phyloP scores from a whole-genome alignment of 306 rosid genomes.

The Vigna nakashimae region DNA sequence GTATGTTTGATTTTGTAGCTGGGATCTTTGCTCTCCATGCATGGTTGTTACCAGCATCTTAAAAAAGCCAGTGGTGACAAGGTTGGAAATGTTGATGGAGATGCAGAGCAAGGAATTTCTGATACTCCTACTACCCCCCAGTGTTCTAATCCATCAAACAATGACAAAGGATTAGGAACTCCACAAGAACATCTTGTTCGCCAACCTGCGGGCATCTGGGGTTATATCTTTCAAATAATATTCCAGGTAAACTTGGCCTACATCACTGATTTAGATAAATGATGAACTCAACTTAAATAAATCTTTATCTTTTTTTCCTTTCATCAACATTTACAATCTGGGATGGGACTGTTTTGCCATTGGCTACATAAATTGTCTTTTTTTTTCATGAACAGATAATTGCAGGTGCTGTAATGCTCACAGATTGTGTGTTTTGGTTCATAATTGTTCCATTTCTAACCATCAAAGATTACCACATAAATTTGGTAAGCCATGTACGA shows the following conservation, averaged over 20 bases:
- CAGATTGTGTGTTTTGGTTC: slow-evolving; percentile 96
- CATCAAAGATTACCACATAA: slow-evolving; percentile 77
- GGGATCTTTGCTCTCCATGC: slow-evolving; percentile 82
- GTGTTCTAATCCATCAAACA: slow-evolving; percentile 44
- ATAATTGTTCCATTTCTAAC: slow-evolving; percentile 82
- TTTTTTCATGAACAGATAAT: slow-evolving; percentile 70
- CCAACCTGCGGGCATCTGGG: slow-evolving; percentile 77
- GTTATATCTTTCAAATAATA: slow-evolving; percentile 83
- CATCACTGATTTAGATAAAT: neutral
- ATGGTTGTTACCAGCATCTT: slow-evolving; percentile 82
- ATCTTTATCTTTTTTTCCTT: neutral
- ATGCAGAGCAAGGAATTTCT: slow-evolving; percentile 69
- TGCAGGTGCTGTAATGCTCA: slow-evolving; percentile 93
- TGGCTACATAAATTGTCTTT: neutral
- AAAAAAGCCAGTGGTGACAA: slow-evolving; percentile 82
- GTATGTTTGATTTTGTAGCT: slow-evolving; percentile 58
- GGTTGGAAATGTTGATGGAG: slow-evolving; percentile 79
- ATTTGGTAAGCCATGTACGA: slow-evolving; percentile 67
- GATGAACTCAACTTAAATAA: slow-evolving; percentile 12
- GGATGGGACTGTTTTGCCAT: too few relatives aligned
- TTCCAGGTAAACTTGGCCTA: slow-evolving; percentile 67
- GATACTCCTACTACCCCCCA: slow-evolving; percentile 46
- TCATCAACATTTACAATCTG: neutral
- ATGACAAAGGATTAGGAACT: slow-evolving; percentile 50
- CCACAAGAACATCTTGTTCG: slow-evolving; percentile 51